Evolutionary conservation across 495 filamentous ascomycete species (phyloP).

Genomic region (Xylaria bambusicola): DNA sequence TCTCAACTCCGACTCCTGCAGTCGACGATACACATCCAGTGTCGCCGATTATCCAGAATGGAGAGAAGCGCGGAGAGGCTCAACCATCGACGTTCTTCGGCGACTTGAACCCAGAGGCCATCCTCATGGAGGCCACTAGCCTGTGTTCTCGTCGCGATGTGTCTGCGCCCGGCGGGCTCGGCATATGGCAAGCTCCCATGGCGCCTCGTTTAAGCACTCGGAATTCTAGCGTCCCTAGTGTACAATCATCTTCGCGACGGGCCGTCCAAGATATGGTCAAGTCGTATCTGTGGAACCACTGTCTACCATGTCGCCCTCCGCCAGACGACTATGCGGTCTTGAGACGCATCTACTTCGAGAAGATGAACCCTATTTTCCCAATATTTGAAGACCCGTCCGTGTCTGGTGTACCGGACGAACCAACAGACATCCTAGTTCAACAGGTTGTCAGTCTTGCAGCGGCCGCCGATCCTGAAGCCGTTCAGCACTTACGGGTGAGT

Average conservation of each 20-base stretch:
- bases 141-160: slow-evolving; percentile 37
- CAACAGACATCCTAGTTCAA: slow-evolving; percentile 38
- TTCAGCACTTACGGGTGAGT: slow-evolving; percentile 31
- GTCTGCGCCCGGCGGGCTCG: slow-evolving; percentile 39
- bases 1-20: background rate
- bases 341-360: slow-evolving; percentile 45
- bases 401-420: slow-evolving; percentile 22
- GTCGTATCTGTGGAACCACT: slow-evolving; percentile 41
- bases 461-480: slow-evolving; percentile 48
- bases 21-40: background rate
- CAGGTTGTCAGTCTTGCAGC: slow-evolving; percentile 53
- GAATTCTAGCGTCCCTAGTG: slow-evolving; percentile 16
- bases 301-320: slow-evolving; percentile 38
- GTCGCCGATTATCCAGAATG: slow-evolving; percentile 11
- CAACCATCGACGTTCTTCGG: slow-evolving; percentile 48
- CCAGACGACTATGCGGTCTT: slow-evolving; percentile 35
- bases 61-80: slow-evolving; percentile 13
- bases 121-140: slow-evolving; percentile 49
- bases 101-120: slow-evolving; percentile 55
- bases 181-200: slow-evolving; percentile 38
- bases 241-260: slow-evolving; percentile 28
- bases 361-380: slow-evolving; percentile 53
- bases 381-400: slow-evolving; percentile 37
- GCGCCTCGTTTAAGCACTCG: slow-evolving; percentile 14
- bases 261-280: slow-evolving; percentile 32